Percentiles rank a stretch among this genome's conserved stretches.
Evolutionary conservation across 129 eudicot species (phyloP).

Genomic region (Glebionis coronaria): DNA sequence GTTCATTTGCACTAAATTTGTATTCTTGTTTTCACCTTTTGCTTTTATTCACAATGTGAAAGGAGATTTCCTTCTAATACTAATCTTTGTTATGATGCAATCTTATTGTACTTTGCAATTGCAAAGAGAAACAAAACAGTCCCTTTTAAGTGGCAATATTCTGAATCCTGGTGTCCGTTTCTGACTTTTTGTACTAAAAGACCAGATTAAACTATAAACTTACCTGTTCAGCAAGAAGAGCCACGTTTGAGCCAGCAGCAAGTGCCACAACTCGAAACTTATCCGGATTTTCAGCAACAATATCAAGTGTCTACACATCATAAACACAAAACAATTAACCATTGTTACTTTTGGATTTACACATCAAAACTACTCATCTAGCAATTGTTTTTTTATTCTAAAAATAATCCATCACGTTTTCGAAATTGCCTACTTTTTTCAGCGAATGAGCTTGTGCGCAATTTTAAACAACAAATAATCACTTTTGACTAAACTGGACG

Average conservation of each 20-base stretch:
- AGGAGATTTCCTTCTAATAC: not conserved
- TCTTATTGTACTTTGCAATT: not conserved
- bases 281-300: constrained; percentile 94
- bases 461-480: too few species aligned
- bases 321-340: constrained; percentile 3
- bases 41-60: too few species aligned
- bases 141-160: not conserved
- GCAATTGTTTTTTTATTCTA: too few species aligned
- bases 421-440: too few species aligned
- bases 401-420: too few species aligned
- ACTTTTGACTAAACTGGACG: too few species aligned
- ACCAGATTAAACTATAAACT: not conserved
- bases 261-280: constrained; percentile 92
- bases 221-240: constrained; percentile 99
- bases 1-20: too few species aligned
- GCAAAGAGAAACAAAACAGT: not conserved
- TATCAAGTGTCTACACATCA: constrained; percentile 78
- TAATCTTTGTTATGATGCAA: not conserved
- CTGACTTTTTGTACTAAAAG: not conserved
- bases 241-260: constrained; percentile 97
- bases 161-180: too few species aligned
- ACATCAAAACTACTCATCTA: too few species aligned
- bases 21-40: too few species aligned
- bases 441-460: too few species aligned
- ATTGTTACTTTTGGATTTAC: not conserved